phyloP scores from a whole-genome alignment of 2,329 filamentous ascomycete genomes.

The Fusarium mundagurra region DNA sequence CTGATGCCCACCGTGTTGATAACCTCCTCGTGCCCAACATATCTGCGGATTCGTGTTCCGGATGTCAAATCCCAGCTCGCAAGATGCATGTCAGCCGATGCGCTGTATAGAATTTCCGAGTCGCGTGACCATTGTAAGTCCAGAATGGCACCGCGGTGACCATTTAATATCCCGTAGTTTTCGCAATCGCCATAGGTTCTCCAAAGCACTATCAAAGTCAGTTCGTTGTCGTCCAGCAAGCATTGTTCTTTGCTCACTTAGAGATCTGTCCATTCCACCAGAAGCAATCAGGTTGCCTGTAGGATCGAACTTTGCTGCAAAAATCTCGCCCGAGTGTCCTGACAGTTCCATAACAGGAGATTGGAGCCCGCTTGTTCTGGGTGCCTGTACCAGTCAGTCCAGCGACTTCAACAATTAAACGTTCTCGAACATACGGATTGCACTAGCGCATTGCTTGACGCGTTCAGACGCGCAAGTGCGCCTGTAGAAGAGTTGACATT shows the following conservation, averaged over 20 bases:
- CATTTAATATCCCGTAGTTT: slow-evolving; percentile 89
- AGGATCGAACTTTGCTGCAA: slow-evolving; percentile 88
- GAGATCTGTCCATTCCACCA: slow-evolving; percentile 92
- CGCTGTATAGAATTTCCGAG: slow-evolving; percentile 88
- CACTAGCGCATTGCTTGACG: slow-evolving; percentile 58
- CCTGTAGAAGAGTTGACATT: slow-evolving; percentile 67
- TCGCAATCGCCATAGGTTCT: slow-evolving; percentile 91
- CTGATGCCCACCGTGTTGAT: slow-evolving; percentile 92
- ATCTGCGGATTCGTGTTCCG: slow-evolving; percentile 89
- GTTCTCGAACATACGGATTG: slow-evolving; percentile 56
- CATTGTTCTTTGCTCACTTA: slow-evolving; percentile 66
- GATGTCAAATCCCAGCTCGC: slow-evolving; percentile 96
- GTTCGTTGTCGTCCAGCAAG: not conserved
- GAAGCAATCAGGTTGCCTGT: slow-evolving; percentile 91
- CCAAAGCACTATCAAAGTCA: slow-evolving; percentile 78
- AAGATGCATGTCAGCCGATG: slow-evolving; percentile 91
- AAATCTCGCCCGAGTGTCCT: slow-evolving; percentile 86
- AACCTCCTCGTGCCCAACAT: slow-evolving; percentile 94
- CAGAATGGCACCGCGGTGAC: slow-evolving; percentile 89
- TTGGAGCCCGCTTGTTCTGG: slow-evolving; percentile 83
- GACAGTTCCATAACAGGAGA: slow-evolving; percentile 94
- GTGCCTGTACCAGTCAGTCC: slow-evolving; percentile 62
- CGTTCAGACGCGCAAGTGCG: slow-evolving; percentile 62
- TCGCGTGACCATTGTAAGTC: slow-evolving; percentile 98
- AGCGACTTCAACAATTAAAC: not conserved